These are phyloP conservation scores for Kuraishia ogatae DNA, from an alignment of 805 yeast genomes.

Conservation along the genomic window DNA sequence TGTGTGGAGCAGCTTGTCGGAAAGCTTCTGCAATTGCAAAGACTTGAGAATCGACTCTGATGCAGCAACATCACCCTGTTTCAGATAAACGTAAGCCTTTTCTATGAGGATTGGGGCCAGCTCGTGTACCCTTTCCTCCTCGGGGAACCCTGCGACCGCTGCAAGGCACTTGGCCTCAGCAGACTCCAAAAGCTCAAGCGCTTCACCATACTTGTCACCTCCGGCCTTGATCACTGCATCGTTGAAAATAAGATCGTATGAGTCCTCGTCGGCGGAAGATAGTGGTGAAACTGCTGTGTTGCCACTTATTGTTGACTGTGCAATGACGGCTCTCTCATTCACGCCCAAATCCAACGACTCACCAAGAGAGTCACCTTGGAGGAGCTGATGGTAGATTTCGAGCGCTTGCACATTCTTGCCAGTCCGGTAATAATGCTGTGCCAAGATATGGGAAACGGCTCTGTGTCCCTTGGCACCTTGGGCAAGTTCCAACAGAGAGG, in stretches of 20 bases:
- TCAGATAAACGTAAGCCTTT: slow-evolving; percentile 43
- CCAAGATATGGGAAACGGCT: slow-evolving; percentile 39
- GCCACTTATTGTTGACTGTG: slow-evolving; percentile 30
- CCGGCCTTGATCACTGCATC: slow-evolving; percentile 41
- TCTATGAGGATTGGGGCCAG: slow-evolving; percentile 55
- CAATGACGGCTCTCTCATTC: slow-evolving; percentile 61
- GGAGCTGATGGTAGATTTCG: slow-evolving; percentile 33
- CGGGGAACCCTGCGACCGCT: slow-evolving; percentile 29
- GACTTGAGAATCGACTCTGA: slow-evolving; percentile 28
- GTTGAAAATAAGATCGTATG: slow-evolving; percentile 57
- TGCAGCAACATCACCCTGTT: slow-evolving; percentile 23
- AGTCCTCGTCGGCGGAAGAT: slow-evolving; percentile 6
- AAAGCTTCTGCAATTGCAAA: slow-evolving; percentile 20
- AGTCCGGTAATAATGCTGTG: slow-evolving; percentile 41
- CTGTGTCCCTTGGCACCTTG: slow-evolving; percentile 13
- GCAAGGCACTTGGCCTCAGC: slow-evolving; percentile 35
- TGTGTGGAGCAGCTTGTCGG: slow-evolving; percentile 31
- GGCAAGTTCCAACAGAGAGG: slow-evolving; percentile 13
- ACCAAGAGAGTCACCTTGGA: slow-evolving; percentile 26
- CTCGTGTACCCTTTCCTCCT: slow-evolving; percentile 40
- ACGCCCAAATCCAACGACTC: slow-evolving; percentile 45
- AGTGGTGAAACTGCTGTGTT: slow-evolving; percentile 1
- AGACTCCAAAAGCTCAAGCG: slow-evolving; percentile 33
- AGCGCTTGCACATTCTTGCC: slow-evolving; percentile 39
- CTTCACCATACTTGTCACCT: slow-evolving; percentile 26